A percentile compares a stretch with the other conserved stretches of the same genome.
phyloP scores from a whole-genome alignment of 768 basidiomycete genomes.

The Royoungia palumana region DNA sequence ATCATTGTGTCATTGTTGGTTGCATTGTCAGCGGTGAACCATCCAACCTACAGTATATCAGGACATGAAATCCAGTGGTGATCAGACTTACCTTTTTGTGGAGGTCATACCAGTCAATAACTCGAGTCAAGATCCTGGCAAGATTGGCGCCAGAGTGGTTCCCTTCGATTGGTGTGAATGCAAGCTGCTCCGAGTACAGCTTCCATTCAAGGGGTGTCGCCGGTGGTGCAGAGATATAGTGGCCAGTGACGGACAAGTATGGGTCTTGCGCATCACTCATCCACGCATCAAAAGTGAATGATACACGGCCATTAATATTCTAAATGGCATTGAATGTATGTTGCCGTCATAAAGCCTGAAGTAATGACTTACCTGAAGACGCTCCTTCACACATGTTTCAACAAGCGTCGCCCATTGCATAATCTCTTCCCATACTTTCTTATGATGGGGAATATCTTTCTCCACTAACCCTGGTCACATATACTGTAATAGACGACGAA shows the following conservation, averaged over 20 bases:
- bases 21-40: constrained; percentile 2
- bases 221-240: constrained; percentile 4
- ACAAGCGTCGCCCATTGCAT: background rate
- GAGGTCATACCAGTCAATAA: background rate
- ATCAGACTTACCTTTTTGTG: too few species aligned
- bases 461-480: background rate
- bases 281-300: constrained; percentile 15
- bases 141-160: background rate
- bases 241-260: constrained; percentile 17
- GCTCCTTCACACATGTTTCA: background rate
- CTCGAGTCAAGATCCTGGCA: background rate
- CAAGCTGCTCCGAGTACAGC: background rate
- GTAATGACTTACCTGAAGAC: too few species aligned
- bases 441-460: background rate
- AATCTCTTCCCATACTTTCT: background rate
- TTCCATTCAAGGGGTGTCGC: background rate
- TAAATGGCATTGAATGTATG: too few species aligned
- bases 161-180: background rate
- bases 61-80: too few species aligned
- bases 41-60: constrained; percentile 1
- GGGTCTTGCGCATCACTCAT: constrained; percentile 13
- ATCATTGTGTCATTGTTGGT: background rate
- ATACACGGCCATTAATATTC: too few species aligned
- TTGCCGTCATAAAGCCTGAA: too few species aligned
- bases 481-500: too few species aligned